phyloP scores from a whole-genome alignment of 106 monocot genomes.

The Dendrobium catenatum region DNA sequence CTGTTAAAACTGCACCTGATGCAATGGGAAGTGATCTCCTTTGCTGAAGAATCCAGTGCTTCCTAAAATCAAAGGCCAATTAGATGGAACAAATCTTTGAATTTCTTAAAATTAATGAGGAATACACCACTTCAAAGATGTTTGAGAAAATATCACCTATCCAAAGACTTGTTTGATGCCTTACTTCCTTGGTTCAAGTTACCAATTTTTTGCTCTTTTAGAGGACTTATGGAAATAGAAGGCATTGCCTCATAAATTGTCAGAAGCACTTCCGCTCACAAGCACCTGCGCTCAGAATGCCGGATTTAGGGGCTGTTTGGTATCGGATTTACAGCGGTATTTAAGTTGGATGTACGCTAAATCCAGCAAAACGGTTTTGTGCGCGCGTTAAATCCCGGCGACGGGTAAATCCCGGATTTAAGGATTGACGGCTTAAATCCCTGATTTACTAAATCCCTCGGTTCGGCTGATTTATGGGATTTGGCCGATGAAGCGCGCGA shows the following conservation, averaged over 20 bases:
- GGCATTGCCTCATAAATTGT: constrained; percentile 18
- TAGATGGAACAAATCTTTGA: background rate
- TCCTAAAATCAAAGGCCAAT: constrained; percentile 16
- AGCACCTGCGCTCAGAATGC: no score
- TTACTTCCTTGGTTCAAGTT: constrained; percentile 16
- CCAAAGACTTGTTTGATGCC: constrained; percentile 9
- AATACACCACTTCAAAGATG: background rate
- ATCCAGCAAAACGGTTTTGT: no score
- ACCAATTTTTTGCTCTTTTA: background rate
- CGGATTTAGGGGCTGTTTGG: no score
- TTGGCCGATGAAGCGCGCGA: no score
- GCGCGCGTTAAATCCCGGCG: no score
- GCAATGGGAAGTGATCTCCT: constrained; percentile 73
- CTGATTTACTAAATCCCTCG: no score
- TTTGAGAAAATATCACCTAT: background rate
- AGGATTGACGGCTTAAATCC: no score
- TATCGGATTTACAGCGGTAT: no score
- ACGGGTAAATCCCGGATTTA: no score
- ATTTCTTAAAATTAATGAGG: background rate
- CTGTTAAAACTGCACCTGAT: constrained; percentile 33
- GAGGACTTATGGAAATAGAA: background rate
- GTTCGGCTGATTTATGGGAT: no score
- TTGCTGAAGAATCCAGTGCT: constrained; percentile 34
- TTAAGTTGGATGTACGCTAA: no score
- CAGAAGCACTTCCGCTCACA: background rate